Base-by-base conservation (phyloP, 163 green algal species). In the Trebouxia gelatinosa region DNA sequence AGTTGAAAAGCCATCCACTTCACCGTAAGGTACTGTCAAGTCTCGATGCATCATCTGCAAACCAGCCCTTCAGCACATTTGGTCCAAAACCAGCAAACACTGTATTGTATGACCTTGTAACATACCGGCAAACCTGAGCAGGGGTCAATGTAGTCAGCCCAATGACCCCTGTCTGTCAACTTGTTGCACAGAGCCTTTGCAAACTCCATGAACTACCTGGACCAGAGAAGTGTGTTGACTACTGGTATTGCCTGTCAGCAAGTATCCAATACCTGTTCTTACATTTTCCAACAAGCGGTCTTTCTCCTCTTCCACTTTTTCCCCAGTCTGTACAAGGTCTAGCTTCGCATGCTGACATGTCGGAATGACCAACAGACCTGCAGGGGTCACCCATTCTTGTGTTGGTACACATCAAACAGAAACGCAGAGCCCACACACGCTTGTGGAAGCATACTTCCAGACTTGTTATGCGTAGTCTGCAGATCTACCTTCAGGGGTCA, bases 121-220 rank as follows among this genome's bases (percentile, higher is more conserved):
- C 35, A 17, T 31, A 95, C 88, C 65, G 90, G 86, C 5, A 95
- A 80, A 4, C 94, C 94, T 2, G 87, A 95, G 86, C 93, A 98
- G 3, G 95, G 95, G 77, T 98, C 95, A 31, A 98, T 95, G 83
- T 95, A 98, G 78, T 98, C 95, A 16, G 85, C 88, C 91, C 92
- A 98, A 83, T 94, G 80, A 1, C 93, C 93, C 7, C 82, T 31
- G 0, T 61, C 62, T 5, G 54, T 64, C 11, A 97, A 84, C 65
- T 77, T 76, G 9, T 86, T 78, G 31, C 89, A 95, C 28, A 97
- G 87, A 6, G 13, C 70, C 46, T 90, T 86, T 0, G 93, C 90
- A 91, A 95, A 97, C 28, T 82, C 79, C 75, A 95, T 84, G 83
- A 98, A 98, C 89, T 94, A 88, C 75, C 65, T 5, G n/a, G n/a